These are phyloP conservation scores for Entomortierella beljakovae DNA, from an alignment of 192 early-diverging fungal species.

Conservation along the genomic window DNA sequence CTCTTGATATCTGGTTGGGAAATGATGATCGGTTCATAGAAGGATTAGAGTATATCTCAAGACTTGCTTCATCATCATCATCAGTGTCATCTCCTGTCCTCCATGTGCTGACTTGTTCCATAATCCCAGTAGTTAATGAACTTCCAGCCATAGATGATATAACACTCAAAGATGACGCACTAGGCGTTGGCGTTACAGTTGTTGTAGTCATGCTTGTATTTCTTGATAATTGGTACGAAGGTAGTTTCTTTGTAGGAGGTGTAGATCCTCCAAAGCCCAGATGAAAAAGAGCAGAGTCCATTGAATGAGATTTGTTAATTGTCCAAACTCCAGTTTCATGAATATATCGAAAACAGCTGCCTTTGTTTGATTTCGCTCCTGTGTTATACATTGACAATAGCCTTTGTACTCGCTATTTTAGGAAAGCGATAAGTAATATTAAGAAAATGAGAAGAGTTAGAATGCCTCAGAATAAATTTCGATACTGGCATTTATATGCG, in stretches of 20 bases:
- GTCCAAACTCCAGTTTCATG: constrained; percentile 35
- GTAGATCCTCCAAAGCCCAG: not conserved
- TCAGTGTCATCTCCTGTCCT: constrained; percentile 45
- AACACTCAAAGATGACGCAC: constrained; percentile 42
- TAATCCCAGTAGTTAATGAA: constrained; percentile 46
- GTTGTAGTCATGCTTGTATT: constrained; percentile 42
- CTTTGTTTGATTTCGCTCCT: constrained; percentile 27
- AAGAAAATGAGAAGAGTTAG: not conserved
- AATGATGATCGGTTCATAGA: constrained; percentile 26
- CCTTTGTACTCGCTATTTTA: constrained; percentile 47
- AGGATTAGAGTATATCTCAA: constrained; percentile 50
- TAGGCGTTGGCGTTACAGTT: constrained; percentile 36
- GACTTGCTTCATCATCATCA: constrained; percentile 49
- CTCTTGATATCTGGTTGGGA: constrained; percentile 35
- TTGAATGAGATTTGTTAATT: constrained; percentile 22
- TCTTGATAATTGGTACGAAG: constrained; percentile 43
- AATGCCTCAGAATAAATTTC: no score
- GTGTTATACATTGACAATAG: constrained; percentile 41
- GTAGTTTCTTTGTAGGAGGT: constrained; percentile 31
- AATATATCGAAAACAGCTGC: constrained; percentile 36
- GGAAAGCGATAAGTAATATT: not conserved
- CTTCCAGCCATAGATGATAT: constrained; percentile 47
- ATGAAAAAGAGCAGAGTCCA: not conserved
- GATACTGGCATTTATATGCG: not conserved
- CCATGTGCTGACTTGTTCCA: constrained; percentile 55